A percentile compares a stretch with the other conserved stretches of the same genome.
phyloP scores from a whole-genome alignment of 106 monocot genomes.

The Cymbidium sinense region DNA sequence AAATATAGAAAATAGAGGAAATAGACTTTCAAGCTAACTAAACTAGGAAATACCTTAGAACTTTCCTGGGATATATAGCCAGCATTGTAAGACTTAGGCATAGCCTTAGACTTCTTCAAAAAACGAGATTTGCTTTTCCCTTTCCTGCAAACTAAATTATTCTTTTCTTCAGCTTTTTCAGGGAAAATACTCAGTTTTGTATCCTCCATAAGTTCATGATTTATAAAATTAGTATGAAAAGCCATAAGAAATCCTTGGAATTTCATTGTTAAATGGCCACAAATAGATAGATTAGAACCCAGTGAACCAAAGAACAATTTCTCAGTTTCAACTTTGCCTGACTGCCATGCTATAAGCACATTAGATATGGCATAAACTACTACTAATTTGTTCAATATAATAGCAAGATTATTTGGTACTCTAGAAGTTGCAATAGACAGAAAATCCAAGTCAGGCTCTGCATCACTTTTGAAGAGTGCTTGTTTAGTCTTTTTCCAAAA shows the following conservation, averaged over 20 bases:
- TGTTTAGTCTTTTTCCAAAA: slow-evolving; percentile 21
- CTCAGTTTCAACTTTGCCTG: slow-evolving; percentile 25
- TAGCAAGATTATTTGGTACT: slow-evolving; percentile 22
- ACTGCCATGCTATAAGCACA: slow-evolving; percentile 26
- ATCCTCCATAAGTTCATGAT: slow-evolving; percentile 69
- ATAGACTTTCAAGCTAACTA: neutral
- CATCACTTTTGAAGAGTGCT: slow-evolving; percentile 19
- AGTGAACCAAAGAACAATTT: slow-evolving; percentile 62
- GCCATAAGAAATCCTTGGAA: slow-evolving; percentile 53
- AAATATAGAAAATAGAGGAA: neutral
- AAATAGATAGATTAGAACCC: slow-evolving; percentile 38
- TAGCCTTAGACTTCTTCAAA: slow-evolving; percentile 29
- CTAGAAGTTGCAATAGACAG: slow-evolving; percentile 18
- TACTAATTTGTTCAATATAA: slow-evolving; percentile 35
- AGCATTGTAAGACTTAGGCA: slow-evolving; percentile 31
- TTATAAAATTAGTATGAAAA: slow-evolving; percentile 43
- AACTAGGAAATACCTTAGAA: slow-evolving; percentile 12
- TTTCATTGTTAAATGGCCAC: slow-evolving; percentile 53
- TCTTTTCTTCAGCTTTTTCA: slow-evolving; percentile 27
- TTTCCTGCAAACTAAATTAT: slow-evolving; percentile 20
- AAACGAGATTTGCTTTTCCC: slow-evolving; percentile 48
- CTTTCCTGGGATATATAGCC: slow-evolving; percentile 1
- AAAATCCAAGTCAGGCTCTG: slow-evolving; percentile 26
- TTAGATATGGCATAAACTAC: slow-evolving; percentile 51
- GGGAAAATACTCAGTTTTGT: slow-evolving; percentile 21